Percentiles rank a stretch among this genome's conserved stretches.
phyloP scores from a whole-genome alignment of 1,139 yeast genomes.

The Zygosaccharomyces sapae region DNA sequence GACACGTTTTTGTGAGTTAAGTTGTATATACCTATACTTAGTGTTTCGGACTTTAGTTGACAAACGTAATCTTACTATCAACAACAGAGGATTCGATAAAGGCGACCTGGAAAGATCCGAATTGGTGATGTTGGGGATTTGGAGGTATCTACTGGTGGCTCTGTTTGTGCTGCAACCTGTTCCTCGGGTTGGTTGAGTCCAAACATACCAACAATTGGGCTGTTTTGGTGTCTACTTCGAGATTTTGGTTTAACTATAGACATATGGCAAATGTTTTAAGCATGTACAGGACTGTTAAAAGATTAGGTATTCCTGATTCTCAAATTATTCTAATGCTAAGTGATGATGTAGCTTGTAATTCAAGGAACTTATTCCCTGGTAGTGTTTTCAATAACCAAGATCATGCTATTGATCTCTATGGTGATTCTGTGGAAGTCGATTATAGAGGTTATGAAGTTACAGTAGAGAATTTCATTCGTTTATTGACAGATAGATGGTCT shows the following conservation, averaged over 20 bases:
- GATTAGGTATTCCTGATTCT: constrained; percentile 95
- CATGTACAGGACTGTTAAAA: constrained; percentile 90
- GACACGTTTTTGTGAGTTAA: neutral
- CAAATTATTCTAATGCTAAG: constrained; percentile 94
- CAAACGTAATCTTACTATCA: neutral
- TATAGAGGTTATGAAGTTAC: constrained; percentile 97
- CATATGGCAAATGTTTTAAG: constrained; percentile 96
- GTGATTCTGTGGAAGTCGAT: constrained; percentile 93
- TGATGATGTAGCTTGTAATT: constrained; percentile 96
- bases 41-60: neutral
- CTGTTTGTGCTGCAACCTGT: constrained; percentile 4
- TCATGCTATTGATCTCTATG: constrained; percentile 89
- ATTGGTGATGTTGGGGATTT: constrained; percentile 7
- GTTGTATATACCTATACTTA: neutral
- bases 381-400: constrained; percentile 93
- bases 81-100: neutral
- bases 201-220: constrained; percentile 87
- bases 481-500: constrained; percentile 93
- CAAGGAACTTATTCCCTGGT: constrained; percentile 93
- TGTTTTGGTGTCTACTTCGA: constrained; percentile 87
- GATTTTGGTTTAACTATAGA: constrained; percentile 97
- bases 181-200: constrained; percentile 13
- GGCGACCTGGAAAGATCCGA: neutral
- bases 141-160: constrained; percentile 4
- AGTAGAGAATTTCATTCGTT: constrained; percentile 86